A percentile compares a stretch with the other conserved stretches of the same genome.
Evolutionary conservation across 768 basidiomycete genomes (phyloP).

Genomic region (Leccinum disarticulatum): DNA sequence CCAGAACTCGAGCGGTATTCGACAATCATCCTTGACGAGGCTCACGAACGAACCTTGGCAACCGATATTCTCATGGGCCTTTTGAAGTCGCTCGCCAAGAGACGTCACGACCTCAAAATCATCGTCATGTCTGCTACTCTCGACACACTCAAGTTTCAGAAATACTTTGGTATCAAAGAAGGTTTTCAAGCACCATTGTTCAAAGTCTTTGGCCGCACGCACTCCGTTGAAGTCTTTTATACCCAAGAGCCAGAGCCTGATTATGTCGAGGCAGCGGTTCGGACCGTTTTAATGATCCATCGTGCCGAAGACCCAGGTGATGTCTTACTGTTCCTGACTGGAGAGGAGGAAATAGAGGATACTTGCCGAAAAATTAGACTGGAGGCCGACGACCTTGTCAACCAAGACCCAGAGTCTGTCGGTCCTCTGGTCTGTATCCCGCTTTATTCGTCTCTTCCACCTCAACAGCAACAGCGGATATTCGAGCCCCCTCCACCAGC

Average conservation of each 20-base stretch:
- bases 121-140: slow-evolving; percentile 99
- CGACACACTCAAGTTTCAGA: slow-evolving; percentile 94
- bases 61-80: slow-evolving; percentile 99
- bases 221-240: slow-evolving; percentile 95
- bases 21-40: slow-evolving; percentile 98
- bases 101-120: slow-evolving; percentile 87
- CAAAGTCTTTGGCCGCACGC: slow-evolving; percentile 90
- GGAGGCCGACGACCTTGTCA: slow-evolving; percentile 82
- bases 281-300: slow-evolving; percentile 96
- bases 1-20: slow-evolving; percentile 86
- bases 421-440: slow-evolving; percentile 91
- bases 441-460: slow-evolving; percentile 92
- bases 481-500: slow-evolving; percentile 80
- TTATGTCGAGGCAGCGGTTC: slow-evolving; percentile 95
- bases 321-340: slow-evolving; percentile 91
- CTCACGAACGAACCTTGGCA: slow-evolving; percentile 95
- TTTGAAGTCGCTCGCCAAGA: slow-evolving; percentile 79
- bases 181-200: slow-evolving; percentile 66
- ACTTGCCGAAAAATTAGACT: slow-evolving; percentile 90
- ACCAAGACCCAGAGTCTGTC: slow-evolving; percentile 68
- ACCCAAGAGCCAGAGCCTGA: slow-evolving; percentile 92
- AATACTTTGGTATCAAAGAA: slow-evolving; percentile 70
- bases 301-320: slow-evolving; percentile 93
- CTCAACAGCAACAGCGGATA: slow-evolving; percentile 93
- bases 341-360: slow-evolving; percentile 98